These are phyloP conservation scores for Xylariales sp. DNA, from an alignment of 2,329 filamentous ascomycete species.

Conservation along the genomic window DNA sequence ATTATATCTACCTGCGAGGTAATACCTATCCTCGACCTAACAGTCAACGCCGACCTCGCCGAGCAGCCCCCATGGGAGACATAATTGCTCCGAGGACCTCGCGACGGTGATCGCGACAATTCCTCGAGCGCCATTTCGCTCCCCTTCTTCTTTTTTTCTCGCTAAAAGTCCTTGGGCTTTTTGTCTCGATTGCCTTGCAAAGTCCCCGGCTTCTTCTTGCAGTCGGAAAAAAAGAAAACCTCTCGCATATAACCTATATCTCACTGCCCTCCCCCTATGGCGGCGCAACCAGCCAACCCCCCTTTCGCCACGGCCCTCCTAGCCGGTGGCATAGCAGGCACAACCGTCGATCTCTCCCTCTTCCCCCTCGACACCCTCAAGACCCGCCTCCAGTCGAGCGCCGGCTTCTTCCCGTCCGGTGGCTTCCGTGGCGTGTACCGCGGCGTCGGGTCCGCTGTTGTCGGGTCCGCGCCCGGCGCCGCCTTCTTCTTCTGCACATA, in stretches of 20 bases:
- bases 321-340: conserved; percentile 91
- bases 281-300: conserved; percentile 49
- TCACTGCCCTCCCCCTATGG: conserved; percentile 17
- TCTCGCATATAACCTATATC: neutral
- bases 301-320: conserved; percentile 71
- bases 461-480: conserved; percentile 92
- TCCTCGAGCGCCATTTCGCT: conserved; percentile 1
- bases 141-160: neutral
- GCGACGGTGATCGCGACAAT: conserved; percentile 27
- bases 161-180: neutral
- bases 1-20: no score
- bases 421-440: conserved; percentile 94
- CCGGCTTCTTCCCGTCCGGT: conserved; percentile 82
- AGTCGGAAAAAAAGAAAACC: neutral
- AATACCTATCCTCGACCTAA: neutral
- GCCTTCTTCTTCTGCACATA: conserved; percentile 98
- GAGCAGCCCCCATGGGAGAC: conserved; percentile 11
- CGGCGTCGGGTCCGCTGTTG: conserved; percentile 87
- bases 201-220: neutral
- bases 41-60: conserved; percentile 26
- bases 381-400: conserved; percentile 89
- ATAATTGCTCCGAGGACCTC: conserved; percentile 21
- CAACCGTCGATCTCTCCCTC: conserved; percentile 95
- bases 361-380: conserved; percentile 99
- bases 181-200: neutral